Evolutionary conservation across 148 eudicot species (phyloP), one percentile per base, ranked within the genome.

Genomic region (Euryodendron excelsum): DNA sequence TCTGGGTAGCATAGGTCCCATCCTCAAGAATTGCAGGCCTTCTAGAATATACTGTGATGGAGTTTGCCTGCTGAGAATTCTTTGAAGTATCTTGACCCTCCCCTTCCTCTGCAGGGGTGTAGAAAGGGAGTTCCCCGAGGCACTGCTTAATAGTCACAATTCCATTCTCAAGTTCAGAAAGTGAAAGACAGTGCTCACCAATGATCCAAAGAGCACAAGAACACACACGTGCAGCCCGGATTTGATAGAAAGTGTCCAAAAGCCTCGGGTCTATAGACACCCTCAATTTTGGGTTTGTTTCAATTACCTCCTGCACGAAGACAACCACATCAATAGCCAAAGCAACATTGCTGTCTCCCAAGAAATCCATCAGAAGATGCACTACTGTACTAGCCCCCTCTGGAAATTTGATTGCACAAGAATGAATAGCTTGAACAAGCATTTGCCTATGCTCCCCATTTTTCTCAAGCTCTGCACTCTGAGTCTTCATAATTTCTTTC

Each of bases 381-480:
- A 95, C 98, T 73, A 95, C 98, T n/a, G 98, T 95, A 90, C 98
- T 89, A 66, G 98, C 98, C 74, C 91, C 97, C 87, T 95, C 97
- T 1, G 98, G 98, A 83, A 95, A 93, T 76, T 93, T 95, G 71
- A 95, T 90, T 5, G 97, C 98, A 86, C 98, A 95, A 9, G 89
- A 88, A 86, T 95, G 98, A 76, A 95, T 95, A 47, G 98, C 96
- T 82, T 95, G 97, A 80, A 95, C 93, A 83, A 95, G 98, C 97
- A 95, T 89, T 80, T 95, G 98, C 72, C 98, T 84, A 60, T 91
- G 93, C 76, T 95, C 98, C 50, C 96, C 98, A 79, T 91, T 93
- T 86, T 95, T 95, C 89, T 95, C 97, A 28, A 87, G 90, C 82
- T 93, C 98, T 63, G 84, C 98, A 82, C 87, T 87, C 76, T 93